Evolutionary conservation across 345 rosid species (phyloP), one percentile per base, ranked within the genome.

Genomic region (Eucalyptus dawsonii): DNA sequence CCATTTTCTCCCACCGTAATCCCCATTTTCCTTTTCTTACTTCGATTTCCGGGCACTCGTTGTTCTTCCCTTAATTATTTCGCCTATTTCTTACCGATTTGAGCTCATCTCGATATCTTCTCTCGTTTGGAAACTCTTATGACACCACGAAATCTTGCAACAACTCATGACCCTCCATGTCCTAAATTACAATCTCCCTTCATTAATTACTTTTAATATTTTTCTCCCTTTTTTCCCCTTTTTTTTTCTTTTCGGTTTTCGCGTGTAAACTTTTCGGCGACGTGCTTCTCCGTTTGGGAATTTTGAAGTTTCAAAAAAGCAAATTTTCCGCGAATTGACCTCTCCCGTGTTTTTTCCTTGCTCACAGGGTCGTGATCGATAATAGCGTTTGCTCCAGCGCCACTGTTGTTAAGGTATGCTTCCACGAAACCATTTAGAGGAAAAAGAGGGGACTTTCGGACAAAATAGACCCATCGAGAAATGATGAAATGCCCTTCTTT

Each of bases 321-420:
- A 12, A 34, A 2, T 60, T 54, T 87, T 14, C 50, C 47, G 24
- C 13, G 27, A 76, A 19, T 76, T 76, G 83, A 76, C 45, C 80
- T 83, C 60, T 69, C 88, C 29, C 72, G 9, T 87, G n/a, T 76
- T 80, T 53, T 90, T 53, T 53, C 58, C n/a, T 50, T 53, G 9
- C 6, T 50, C 31, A 16, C 97, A 98, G 99, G 93, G 99, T 98
- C 90, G 98, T 95, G 91, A 95, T 98, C 92, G 99, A 98, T 93
- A 96, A 96, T 94, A 95, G 95, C 92, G 98, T 93, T 89, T 97
- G 97, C 93, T 91, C 98, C 89, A 93, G 94, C 6, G 93, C 99
- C 90, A 98, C 99, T 58, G 91, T 98, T 50, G 97, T 98, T 91
- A 96, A 97, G 99, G 99, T 97, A 93, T 91, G 93, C 67, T 91